Base-by-base conservation (phyloP, 2,329 filamentous ascomycete genomes). In the Fusarium sp. region DNA sequence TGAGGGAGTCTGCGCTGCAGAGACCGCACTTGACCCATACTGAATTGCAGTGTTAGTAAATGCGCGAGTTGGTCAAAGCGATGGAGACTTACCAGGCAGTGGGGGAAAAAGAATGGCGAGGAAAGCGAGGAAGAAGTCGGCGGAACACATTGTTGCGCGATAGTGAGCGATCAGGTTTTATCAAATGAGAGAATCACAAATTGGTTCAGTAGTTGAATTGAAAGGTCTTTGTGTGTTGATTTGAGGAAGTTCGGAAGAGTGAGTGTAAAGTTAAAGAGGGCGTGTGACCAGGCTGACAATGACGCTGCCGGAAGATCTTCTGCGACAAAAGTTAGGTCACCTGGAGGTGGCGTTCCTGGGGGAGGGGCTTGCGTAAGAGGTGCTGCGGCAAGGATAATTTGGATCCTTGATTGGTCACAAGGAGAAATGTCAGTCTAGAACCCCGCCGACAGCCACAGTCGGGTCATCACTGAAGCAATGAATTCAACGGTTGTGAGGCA, bases 21-120 rank as follows among this genome's bases (percentile, higher is more conserved):
- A 99, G 86, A 70, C 96, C 96, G 76, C 92, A 86, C 84, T 98
- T 99, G 66, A 99, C 93, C 96, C 96, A 99, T 75, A 99, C 96
- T 93, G 11, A 37, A 27, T 41, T 40, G 25, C 27, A 23, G 18
- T 32, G 69, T 72, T 45, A 72, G 65, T n/a, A 28, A 50, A 62
- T 58, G 51, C 43, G 54, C 63, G 27, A 58, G 23, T 37, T 48
- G 32, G 47, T 53, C 49, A 53, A 53, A 42, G 49, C 47, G 58
- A 57, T 51, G 58, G 47, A 56, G 25, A 82, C 86, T 76, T 83
- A 90, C 89, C 89, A 63, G 89, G 83, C 57, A 91, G 80, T 64
- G 89, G 89, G 34, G 89, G 89, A 77, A 91, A 91, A 72, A 91
- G 81, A 63, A 91, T 82, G 77, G 89, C 89, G 69, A 91, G 78